phyloP scores from a whole-genome alignment of 1,139 yeast genomes.

The Hyphopichia burtonii region DNA sequence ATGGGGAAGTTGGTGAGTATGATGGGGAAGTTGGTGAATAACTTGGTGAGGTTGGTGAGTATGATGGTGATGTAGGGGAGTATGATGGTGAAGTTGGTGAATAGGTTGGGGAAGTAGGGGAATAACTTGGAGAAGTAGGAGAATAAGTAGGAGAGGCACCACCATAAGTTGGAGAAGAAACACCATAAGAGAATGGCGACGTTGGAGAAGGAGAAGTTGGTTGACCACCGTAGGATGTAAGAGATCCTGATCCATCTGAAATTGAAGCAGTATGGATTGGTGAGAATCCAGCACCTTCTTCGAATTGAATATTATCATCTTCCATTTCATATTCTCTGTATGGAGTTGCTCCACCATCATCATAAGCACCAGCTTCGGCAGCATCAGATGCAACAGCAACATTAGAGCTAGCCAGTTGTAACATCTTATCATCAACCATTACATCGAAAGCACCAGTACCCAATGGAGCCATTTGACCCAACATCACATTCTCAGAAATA shows the following conservation, averaged over 20 bases:
- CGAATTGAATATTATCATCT: conserved; percentile 72
- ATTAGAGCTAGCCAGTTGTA: conserved; percentile 64
- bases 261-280: conserved; percentile 90
- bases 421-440: conserved; percentile 86
- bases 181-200: conserved; percentile 60
- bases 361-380: conserved; percentile 26
- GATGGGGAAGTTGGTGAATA: conserved; percentile 76
- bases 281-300: conserved; percentile 87
- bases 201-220: conserved; percentile 55
- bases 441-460: conserved; percentile 99
- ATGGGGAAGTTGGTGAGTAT: conserved; percentile 71
- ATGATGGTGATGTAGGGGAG: conserved; percentile 70
- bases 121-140: conserved; percentile 47
- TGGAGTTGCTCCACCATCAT: conserved; percentile 93
- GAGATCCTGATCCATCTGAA: conserved; percentile 82
- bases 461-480: conserved; percentile 97
- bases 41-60: conserved; percentile 73
- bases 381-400: conserved; percentile 40
- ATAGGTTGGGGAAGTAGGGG: conserved; percentile 54
- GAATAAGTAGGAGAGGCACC: conserved; percentile 53
- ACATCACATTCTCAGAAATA: conserved; percentile 95
- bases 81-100: conserved; percentile 75
- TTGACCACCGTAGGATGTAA: conserved; percentile 84
- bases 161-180: conserved; percentile 62
- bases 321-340: conserved; percentile 81